phyloP scores from a whole-genome alignment of 2,329 filamentous ascomycete species.

The Colletotrichum echinochloae region DNA sequence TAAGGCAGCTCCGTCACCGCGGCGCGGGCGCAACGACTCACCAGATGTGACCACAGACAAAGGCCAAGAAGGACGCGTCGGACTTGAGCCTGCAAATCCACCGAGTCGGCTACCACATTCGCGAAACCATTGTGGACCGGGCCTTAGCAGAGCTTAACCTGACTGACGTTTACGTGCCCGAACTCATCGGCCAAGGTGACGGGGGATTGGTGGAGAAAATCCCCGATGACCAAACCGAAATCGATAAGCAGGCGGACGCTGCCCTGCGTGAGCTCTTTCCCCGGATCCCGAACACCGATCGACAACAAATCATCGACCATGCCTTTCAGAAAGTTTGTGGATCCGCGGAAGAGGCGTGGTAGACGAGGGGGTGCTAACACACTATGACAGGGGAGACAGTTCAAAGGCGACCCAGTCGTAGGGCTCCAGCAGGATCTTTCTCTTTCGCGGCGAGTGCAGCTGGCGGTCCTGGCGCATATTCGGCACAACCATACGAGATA shows the following conservation, averaged over 20 bases:
- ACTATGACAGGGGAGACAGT: slow-evolving; percentile 58
- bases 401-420: slow-evolving; percentile 67
- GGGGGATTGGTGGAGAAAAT: slow-evolving; percentile 61
- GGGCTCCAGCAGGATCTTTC: slow-evolving; percentile 67
- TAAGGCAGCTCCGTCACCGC: slow-evolving; percentile 50
- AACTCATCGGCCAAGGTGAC: slow-evolving; percentile 36
- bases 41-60: slow-evolving; percentile 9
- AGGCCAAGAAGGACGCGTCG: slow-evolving; percentile 47
- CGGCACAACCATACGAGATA: slow-evolving; percentile 75
- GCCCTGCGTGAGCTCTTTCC: slow-evolving; percentile 74
- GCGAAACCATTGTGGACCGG: slow-evolving; percentile 69
- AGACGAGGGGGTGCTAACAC: slow-evolving; percentile 4
- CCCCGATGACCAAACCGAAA: slow-evolving; percentile 68
- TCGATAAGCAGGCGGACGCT: slow-evolving; percentile 71
- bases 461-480: slow-evolving; percentile 75
- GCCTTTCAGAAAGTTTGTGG: slow-evolving; percentile 70
- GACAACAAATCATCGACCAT: slow-evolving; percentile 71
- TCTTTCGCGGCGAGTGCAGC: slow-evolving; percentile 71
- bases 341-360: neutral
- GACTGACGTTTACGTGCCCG: slow-evolving; percentile 39
- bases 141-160: slow-evolving; percentile 50
- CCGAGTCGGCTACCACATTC: slow-evolving; percentile 71
- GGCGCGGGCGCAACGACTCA: neutral
- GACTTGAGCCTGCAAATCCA: slow-evolving; percentile 65
- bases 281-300: slow-evolving; percentile 73